Evolutionary conservation across 306 rosid genomes (phyloP).

Genomic region (Castanea sativa): DNA sequence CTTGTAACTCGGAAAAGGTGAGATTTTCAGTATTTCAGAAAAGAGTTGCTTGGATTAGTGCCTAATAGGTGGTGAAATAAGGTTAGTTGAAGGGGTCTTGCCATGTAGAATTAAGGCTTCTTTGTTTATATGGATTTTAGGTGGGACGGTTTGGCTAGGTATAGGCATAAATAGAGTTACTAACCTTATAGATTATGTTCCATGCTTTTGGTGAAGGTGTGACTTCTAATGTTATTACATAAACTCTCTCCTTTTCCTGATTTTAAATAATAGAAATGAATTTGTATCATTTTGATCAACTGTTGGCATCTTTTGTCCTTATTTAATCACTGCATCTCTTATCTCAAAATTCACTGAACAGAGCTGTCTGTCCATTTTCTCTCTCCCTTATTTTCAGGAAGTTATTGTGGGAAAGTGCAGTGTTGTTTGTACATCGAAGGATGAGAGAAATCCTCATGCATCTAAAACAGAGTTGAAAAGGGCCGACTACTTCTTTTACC

Average conservation of each 20-base stretch:
- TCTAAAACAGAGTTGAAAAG: constrained; percentile 37
- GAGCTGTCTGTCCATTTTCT: too few species aligned
- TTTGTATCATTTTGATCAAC: too few species aligned
- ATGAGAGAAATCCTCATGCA: constrained; percentile 52
- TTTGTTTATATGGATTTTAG: background rate
- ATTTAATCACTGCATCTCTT: too few species aligned
- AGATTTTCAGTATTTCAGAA: background rate
- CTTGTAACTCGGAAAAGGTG: background rate
- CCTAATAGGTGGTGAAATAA: background rate
- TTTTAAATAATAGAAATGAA: too few species aligned
- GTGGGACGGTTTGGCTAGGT: background rate
- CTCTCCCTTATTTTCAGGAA: constrained; percentile 41
- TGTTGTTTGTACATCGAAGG: constrained; percentile 59
- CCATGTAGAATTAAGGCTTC: background rate
- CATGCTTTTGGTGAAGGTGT: too few species aligned
- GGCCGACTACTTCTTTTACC: constrained; percentile 48
- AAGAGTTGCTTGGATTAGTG: background rate
- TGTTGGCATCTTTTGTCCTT: too few species aligned
- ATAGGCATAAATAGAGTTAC: too few species aligned
- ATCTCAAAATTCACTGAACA: too few species aligned
- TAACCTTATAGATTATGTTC: too few species aligned
- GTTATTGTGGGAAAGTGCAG: constrained; percentile 52
- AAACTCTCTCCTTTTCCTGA: too few species aligned
- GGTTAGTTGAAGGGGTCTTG: background rate
- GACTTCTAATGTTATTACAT: too few species aligned